These are phyloP conservation scores for Eucalyptus caleyi DNA, from an alignment of 345 rosid genomes.

Conservation along the genomic window DNA sequence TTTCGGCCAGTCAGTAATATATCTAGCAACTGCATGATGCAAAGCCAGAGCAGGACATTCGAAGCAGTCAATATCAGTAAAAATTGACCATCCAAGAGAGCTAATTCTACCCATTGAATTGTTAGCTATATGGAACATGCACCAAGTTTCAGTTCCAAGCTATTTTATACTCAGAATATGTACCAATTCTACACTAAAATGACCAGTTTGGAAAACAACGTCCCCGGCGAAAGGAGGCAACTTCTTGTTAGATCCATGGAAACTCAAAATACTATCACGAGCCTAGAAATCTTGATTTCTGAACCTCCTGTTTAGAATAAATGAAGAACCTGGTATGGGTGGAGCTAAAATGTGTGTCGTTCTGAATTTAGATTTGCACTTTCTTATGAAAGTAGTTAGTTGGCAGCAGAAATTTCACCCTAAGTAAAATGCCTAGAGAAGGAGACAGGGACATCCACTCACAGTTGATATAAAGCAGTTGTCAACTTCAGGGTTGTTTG, in stretches of 20 bases:
- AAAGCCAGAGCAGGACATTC: neutral
- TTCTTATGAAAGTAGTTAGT: neutral
- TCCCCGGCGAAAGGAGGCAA: neutral
- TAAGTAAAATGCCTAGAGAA: neutral
- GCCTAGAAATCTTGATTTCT: neutral
- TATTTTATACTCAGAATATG: neutral
- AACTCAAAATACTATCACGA: neutral
- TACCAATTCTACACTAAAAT: neutral
- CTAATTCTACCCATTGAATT: neutral
- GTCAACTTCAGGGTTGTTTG: conserved; percentile 35
- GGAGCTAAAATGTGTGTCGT: neutral
- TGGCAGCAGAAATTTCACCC: neutral
- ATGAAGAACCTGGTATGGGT: neutral
- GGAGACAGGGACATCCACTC: neutral
- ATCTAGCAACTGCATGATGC: neutral
- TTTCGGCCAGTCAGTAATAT: neutral
- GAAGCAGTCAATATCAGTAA: neutral
- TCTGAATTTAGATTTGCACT: neutral
- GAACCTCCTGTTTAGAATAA: neutral
- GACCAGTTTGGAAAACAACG: neutral
- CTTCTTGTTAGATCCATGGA: neutral
- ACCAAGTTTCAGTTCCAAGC: neutral
- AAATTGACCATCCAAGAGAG: neutral
- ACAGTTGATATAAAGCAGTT: conserved; percentile 83
- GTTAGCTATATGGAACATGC: neutral